Evolutionary conservation across 208 protist genomes (phyloP).

Genomic region (Leishmania guyanensis): DNA sequence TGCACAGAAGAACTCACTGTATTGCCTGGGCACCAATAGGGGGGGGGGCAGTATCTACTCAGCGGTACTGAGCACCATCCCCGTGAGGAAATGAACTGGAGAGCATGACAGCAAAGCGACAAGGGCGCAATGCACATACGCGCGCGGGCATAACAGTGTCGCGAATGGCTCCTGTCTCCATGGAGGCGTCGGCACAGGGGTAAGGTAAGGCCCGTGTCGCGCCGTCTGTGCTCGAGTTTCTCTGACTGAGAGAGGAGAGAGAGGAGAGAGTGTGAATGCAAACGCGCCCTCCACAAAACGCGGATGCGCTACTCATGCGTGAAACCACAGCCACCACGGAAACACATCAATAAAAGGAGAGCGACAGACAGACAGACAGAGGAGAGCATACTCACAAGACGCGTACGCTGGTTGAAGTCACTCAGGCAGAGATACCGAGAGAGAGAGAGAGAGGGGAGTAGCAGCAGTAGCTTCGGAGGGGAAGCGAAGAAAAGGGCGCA

Average conservation of each 20-base stretch:
- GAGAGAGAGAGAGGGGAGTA: background rate
- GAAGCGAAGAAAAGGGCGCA: background rate
- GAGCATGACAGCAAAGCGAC: background rate
- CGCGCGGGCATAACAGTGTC: background rate
- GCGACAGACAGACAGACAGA: background rate
- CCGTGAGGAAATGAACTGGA: background rate
- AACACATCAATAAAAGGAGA: background rate
- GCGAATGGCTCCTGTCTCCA: background rate
- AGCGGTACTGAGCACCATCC: background rate
- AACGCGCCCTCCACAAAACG: background rate
- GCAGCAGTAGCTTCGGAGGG: background rate
- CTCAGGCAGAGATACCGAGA: background rate
- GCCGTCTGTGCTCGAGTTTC: background rate
- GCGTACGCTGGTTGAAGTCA: background rate
- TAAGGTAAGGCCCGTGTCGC: background rate
- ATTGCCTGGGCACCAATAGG: background rate
- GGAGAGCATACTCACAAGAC: background rate
- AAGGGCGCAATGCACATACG: background rate
- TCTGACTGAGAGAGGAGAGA: background rate
- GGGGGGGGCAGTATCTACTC: background rate
- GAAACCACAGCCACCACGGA: background rate
- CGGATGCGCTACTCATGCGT: background rate
- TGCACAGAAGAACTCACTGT: background rate
- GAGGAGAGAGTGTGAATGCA: background rate
- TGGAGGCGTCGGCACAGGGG: background rate